A percentile compares a stretch with the other conserved stretches of the same genome.
Conservation (phyloP, 2,329 filamentous ascomycete genomes). For the Monilinia fructigena region DNA sequence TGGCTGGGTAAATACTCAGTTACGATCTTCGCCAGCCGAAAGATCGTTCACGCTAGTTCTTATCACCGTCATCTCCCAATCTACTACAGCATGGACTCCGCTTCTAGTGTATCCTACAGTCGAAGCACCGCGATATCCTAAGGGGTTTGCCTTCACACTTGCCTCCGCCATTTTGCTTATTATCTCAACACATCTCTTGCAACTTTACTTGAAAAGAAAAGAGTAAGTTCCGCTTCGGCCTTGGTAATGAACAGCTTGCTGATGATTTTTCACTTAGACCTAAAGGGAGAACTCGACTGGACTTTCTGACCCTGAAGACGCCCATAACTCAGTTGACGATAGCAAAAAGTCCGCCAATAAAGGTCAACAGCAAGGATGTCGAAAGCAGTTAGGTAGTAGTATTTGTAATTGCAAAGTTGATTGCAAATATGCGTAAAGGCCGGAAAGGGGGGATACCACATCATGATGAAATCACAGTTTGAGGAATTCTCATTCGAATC, state of each 20-base stretch:
- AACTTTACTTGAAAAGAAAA: background rate
- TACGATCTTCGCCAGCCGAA: constrained; percentile 43
- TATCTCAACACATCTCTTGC: background rate
- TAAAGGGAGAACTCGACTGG: background rate
- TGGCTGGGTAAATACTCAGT: constrained; percentile 47
- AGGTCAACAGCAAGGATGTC: background rate
- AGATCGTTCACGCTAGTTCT: constrained; percentile 45
- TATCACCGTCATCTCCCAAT: constrained; percentile 46
- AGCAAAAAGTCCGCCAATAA: background rate
- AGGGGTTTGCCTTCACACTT: background rate
- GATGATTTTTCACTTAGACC: background rate
- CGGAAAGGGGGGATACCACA: background rate
- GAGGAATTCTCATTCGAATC: background rate
- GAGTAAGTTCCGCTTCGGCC: background rate
- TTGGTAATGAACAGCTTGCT: background rate
- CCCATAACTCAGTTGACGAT: background rate
- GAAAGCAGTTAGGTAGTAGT: background rate
- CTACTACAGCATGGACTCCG: constrained; percentile 34
- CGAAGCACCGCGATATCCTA: background rate
- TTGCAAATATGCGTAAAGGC: background rate
- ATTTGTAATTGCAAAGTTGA: background rate
- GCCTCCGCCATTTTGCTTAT: background rate
- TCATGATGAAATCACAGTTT: background rate
- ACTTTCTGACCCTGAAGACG: background rate
- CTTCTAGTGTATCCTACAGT: background rate